These are phyloP conservation scores for Microsporum ferrugineum DNA, from an alignment of 2,329 filamentous ascomycete genomes.

Conservation along the genomic window DNA sequence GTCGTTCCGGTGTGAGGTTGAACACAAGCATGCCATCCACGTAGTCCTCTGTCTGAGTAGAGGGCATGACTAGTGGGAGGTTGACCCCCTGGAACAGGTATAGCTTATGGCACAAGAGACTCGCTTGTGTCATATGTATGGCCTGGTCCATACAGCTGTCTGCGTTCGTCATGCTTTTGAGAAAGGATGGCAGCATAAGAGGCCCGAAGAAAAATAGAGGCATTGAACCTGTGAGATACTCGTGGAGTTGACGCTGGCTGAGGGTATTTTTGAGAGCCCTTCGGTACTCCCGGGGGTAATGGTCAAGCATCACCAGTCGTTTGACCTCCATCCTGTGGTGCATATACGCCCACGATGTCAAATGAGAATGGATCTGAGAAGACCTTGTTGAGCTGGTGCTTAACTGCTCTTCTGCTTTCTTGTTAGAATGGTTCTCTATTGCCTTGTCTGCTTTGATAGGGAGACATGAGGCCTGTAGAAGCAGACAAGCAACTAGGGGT, in stretches of 20 bases:
- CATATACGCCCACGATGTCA: background rate
- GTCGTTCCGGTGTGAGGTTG: constrained; percentile 17
- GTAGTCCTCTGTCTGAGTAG: constrained; percentile 8
- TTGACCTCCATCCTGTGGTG: background rate
- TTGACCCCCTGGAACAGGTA: constrained; percentile 14
- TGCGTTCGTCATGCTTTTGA: constrained; percentile 20
- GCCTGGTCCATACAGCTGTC: constrained; percentile 15
- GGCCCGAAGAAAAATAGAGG: constrained; percentile 22
- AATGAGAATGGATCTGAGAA: background rate
- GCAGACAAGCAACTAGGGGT: background rate
- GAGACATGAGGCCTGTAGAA: background rate
- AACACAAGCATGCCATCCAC: constrained; percentile 24
- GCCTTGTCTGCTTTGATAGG: background rate
- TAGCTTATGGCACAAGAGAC: constrained; percentile 19
- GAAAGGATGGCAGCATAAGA: constrained; percentile 23
- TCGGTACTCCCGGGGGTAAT: constrained; percentile 20
- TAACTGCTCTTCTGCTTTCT: background rate
- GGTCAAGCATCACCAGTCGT: background rate
- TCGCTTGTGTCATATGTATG: constrained; percentile 21
- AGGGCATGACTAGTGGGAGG: constrained; percentile 18
- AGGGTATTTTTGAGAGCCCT: constrained; percentile 18
- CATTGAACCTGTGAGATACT: constrained; percentile 14
- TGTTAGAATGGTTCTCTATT: background rate
- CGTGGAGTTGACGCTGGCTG: constrained; percentile 15
- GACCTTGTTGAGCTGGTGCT: background rate